Evolutionary conservation across 163 green algal genomes (phyloP), one percentile per base, ranked within the genome.

Genomic region (Scenedesmus sp.): DNA sequence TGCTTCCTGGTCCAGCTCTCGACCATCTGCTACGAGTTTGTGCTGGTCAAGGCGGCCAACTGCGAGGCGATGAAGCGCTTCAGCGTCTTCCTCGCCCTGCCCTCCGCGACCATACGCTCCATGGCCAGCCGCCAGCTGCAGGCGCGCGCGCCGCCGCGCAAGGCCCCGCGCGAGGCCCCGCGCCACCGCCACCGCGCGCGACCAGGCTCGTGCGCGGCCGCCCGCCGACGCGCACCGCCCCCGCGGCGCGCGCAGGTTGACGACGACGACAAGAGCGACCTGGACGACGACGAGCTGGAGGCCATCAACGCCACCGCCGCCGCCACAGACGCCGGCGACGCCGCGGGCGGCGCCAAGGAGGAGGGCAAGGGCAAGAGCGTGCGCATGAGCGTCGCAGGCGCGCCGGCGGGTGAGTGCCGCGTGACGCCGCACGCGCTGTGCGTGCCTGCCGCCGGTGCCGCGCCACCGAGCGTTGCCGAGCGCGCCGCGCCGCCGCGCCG

Each of bases 261-360:
- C 44, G 74, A 81, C 26, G 74, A 81, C 36, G 62, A 60, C 39
- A 45, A 66, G 11, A 65, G 47, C 44, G 62, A 73, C 28, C 15
- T 75, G 11, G 74, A 81, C 14, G 74, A 81, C 33, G 74, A 81
- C n/a, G 74, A 81, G 36, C 36, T 81, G 48, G 74, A 81, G 53
- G 74, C 45, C n/a, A 48, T 72, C 60, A 53, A 72, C 29, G 31
- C 47, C 20, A 44, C 45, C 10, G 58, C 11, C 9, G 39, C 36
- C 36, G 63, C 39, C n/a, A n/a, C n/a, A n/a, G n/a, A n/a, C n/a
- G n/a, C n/a, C n/a, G 20, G 22, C n/a, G 17, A 48, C 39, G 24
- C 18, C 56, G 70, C n/a, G 26, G 9, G 20, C 53, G 45, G 39
- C 42, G 20, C 31, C 63, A 11, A 56, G 7, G 45, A 72, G 58